Conservation (phyloP, 768 basidiomycete species). For the Pleurotus cornucopiae region DNA sequence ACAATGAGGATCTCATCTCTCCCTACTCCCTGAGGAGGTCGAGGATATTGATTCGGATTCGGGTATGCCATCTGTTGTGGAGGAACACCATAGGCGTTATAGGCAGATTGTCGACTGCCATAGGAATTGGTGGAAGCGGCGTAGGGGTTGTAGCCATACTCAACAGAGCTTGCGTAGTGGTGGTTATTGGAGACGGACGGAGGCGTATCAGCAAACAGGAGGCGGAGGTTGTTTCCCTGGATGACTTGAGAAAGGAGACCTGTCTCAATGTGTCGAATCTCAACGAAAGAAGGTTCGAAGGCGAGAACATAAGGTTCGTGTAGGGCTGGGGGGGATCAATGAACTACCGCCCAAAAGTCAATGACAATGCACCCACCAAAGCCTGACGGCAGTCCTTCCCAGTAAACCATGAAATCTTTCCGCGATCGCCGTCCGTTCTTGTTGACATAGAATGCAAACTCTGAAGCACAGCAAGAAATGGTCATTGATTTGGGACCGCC, state of each 20-base stretch:
- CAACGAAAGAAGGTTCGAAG: constrained; percentile 94
- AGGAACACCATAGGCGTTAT: constrained; percentile 29
- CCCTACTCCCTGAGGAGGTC: constrained; percentile 45
- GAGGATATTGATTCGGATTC: constrained; percentile 39
- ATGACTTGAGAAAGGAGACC: constrained; percentile 93
- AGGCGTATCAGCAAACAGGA: constrained; percentile 92
- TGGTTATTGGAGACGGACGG: constrained; percentile 69
- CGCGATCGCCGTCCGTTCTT: constrained; percentile 90
- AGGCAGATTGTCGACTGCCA: constrained; percentile 16
- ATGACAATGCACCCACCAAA: constrained; percentile 67
- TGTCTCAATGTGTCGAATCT: constrained; percentile 93
- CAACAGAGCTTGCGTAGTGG: constrained; percentile 24
- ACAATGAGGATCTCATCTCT: constrained; percentile 88
- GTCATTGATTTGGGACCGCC: too few species aligned
- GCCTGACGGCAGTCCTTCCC: constrained; percentile 92
- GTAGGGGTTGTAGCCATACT: constrained; percentile 30
- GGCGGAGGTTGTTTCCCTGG: constrained; percentile 83
- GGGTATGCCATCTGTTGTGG: constrained; percentile 31
- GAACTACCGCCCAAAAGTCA: neutral
- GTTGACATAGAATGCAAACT: constrained; percentile 99
- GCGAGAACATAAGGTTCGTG: constrained; percentile 97
- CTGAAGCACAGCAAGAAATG: constrained; percentile 34
- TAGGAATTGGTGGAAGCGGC: constrained; percentile 16
- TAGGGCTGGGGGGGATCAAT: constrained; percentile 53
- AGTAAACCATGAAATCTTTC: constrained; percentile 90